phyloP scores from a whole-genome alignment of 2,329 filamentous ascomycete species.

The Elsinoe australis region DNA sequence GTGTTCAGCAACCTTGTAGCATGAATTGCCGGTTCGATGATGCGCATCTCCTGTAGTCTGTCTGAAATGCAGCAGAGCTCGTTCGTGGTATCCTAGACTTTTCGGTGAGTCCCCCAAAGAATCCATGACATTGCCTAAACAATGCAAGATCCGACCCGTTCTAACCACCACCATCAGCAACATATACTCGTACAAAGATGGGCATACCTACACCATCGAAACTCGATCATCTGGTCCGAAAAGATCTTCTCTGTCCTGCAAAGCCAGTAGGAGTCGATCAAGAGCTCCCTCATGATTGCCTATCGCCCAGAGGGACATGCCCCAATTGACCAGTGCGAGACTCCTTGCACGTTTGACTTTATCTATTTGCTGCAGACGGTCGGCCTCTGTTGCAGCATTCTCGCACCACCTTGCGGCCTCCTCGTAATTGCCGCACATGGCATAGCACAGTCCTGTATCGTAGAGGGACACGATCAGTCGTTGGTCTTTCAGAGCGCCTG shows the following conservation, averaged over 20 bases:
- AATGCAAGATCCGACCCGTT: not conserved
- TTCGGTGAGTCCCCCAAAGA: not conserved
- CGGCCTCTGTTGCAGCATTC: not conserved
- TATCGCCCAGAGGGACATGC: not conserved
- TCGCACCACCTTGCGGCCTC: not conserved
- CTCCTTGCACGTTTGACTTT: not conserved
- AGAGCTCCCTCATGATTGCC: not conserved
- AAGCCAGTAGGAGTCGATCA: not conserved
- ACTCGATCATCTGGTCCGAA: not conserved
- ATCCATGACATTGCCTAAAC: not conserved
- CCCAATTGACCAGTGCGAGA: not conserved
- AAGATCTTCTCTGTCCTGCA: not conserved
- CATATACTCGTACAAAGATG: too few relatives aligned
- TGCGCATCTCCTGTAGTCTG: not conserved
- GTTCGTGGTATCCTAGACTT: not conserved
- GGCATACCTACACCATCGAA: not conserved
- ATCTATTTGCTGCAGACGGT: too few relatives aligned
- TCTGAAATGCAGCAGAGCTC: not conserved
- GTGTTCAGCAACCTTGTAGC: not conserved
- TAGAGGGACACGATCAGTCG: not conserved
- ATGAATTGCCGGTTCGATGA: slow-evolving; percentile 3
- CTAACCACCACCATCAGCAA: not conserved
- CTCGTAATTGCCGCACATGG: not conserved
- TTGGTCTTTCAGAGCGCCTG: not conserved
- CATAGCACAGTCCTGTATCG: not conserved